Base-by-base conservation (phyloP, 192 early-diverging fungal species). In the Coemansia sp. region DNA sequence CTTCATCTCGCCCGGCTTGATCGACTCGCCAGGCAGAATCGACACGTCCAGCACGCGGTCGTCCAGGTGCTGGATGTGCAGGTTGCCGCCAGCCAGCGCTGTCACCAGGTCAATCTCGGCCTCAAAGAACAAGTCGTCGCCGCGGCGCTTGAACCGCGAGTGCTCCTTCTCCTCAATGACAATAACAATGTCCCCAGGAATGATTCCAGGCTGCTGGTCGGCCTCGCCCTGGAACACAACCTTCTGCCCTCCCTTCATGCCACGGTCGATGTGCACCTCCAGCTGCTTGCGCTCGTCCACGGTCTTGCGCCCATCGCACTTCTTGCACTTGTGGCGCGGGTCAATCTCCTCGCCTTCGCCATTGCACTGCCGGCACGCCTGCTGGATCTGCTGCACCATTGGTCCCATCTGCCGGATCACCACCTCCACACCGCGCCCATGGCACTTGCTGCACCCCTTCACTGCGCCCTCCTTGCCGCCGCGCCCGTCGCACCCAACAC, bases 341-440 rank as follows among this genome's bases (percentile, higher is more conserved):
- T 86, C 84, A 54, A 99, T 94, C 57, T 90, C 82, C 63, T 95
- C 88, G 57, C 97, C 95, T 54, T 85, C 83, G 53, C 93, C 97
- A 43, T 83, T 78, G 79, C 97, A 99, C 37, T 86, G 85, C 29
- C 77, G 78, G 79, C 97, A 99, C 23, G 92, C 85, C 70, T 96
- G 93, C 76, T 99, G 97, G 79, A 98, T 91, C 81, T 98, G 97
- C 83, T 99, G 97, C 52, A 99, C 88, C 95, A 99, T 98, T 17
- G 97, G 97, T 21, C 97, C 97, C 80, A 99, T 88, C 69, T 97
- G 93, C 41, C 95, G 81, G 53, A 95, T 80, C 51, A 88, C 84
- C 21, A 95, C 78, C 76, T 88, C 89, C 53, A 95, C 78, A 80
- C 97, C 97, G 48, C 87, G 84, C 33, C 97, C 97, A 33, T 86